Evolutionary conservation across 805 yeast genomes (phyloP).

Genomic region (Crinitomyces ghanaensis): DNA sequence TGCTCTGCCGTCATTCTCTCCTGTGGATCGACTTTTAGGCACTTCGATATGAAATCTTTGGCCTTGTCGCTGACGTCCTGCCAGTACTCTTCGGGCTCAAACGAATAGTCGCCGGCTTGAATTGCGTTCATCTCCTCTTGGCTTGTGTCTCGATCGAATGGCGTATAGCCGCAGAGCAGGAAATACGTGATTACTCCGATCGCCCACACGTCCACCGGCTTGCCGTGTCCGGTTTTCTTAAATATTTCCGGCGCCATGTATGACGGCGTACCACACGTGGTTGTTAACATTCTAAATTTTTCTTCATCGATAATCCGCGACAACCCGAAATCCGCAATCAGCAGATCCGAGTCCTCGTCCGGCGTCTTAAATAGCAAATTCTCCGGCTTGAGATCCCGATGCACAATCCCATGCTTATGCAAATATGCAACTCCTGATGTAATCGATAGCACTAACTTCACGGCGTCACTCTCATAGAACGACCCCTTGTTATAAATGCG

Average conservation of each 20-base stretch:
- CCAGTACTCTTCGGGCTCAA: conserved; percentile 54
- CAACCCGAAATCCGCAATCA: conserved; percentile 55
- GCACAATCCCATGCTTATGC: conserved; percentile 50
- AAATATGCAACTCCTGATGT: conserved; percentile 46
- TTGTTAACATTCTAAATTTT: conserved; percentile 29
- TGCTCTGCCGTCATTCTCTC: conserved; percentile 37
- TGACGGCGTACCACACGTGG: conserved; percentile 59
- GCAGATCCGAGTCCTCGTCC: conserved; percentile 30
- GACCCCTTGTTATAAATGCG: conserved; percentile 37
- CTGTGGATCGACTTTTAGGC: conserved; percentile 37
- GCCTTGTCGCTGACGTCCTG: conserved; percentile 39
- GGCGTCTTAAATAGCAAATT: conserved; percentile 42
- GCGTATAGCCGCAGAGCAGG: conserved; percentile 62
- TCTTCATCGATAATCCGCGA: conserved; percentile 38
- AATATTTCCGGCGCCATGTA: conserved; percentile 68
- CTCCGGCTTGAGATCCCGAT: conserved; percentile 65
- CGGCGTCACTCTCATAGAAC: conserved; percentile 39
- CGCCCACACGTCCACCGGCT: conserved; percentile 64
- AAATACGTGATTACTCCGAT: conserved; percentile 63
- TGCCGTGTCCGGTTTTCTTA: conserved; percentile 41
- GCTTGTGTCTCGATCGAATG: conserved; percentile 64
- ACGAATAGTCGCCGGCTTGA: conserved; percentile 41
- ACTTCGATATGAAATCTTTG: conserved; percentile 43
- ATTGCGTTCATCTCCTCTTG: conserved; percentile 59
- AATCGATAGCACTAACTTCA: conserved; percentile 38